A percentile compares a stretch with the other conserved stretches of the same genome.
These are phyloP conservation scores for Pseudovirgaria hyperparasitica DNA, from an alignment of 2,329 filamentous ascomycete species.

Conservation along the genomic window DNA sequence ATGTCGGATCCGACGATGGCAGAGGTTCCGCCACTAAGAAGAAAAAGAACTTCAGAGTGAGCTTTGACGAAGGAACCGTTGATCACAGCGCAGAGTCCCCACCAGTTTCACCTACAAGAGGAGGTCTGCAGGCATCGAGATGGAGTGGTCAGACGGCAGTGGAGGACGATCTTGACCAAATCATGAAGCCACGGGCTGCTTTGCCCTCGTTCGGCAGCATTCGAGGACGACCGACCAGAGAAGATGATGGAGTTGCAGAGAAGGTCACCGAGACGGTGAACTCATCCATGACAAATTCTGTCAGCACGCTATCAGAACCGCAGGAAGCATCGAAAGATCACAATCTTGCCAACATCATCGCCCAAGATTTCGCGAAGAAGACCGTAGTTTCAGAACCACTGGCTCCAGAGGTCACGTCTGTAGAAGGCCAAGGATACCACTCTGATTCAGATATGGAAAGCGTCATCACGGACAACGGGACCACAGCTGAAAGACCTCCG, in stretches of 20 bases:
- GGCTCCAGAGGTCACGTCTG: constrained; percentile 56
- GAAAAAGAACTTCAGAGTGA: constrained; percentile 60
- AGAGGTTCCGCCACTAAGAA: constrained; percentile 27
- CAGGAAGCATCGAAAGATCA: constrained; percentile 48
- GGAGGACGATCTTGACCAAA: constrained; percentile 49
- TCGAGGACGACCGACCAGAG: constrained; percentile 40
- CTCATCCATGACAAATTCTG: constrained; percentile 22
- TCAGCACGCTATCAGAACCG: constrained; percentile 20
- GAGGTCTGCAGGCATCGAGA: constrained; percentile 23
- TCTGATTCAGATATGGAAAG: constrained; percentile 45
- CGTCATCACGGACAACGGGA: constrained; percentile 13
- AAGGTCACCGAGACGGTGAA: constrained; percentile 36
- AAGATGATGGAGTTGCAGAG: constrained; percentile 37
- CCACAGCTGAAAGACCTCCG: neutral
- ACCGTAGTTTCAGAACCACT: constrained; percentile 43
- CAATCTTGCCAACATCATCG: constrained; percentile 42
- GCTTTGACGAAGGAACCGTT: constrained; percentile 59
- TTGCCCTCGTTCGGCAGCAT: constrained; percentile 66
- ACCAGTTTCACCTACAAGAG: constrained; percentile 8
- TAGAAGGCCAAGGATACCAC: constrained; percentile 51
- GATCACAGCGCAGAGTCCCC: constrained; percentile 12
- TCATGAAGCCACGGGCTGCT: constrained; percentile 63
- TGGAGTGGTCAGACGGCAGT: constrained; percentile 31
- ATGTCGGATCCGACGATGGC: constrained; percentile 36
- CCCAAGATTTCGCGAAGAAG: constrained; percentile 36